A percentile compares a stretch with the other conserved stretches of the same genome.
Evolutionary conservation across 75 land plant genomes (phyloP).

Genomic region (Selaginella moellendorffii): DNA sequence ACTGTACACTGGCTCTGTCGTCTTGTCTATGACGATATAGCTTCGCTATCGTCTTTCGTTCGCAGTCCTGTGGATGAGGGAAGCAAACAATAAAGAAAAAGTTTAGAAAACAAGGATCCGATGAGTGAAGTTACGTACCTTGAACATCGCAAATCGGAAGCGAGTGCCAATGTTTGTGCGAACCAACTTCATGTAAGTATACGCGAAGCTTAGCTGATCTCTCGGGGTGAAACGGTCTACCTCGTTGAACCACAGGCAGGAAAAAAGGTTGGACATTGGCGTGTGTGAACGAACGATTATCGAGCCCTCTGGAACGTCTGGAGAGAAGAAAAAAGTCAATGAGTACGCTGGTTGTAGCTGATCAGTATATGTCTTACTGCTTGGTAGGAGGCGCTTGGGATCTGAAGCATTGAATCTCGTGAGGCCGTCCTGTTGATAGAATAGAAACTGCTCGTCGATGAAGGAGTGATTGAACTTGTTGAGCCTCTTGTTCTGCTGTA

Average conservation of each 20-base stretch:
- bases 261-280: slow-evolving; percentile 94
- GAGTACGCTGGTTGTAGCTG: neutral
- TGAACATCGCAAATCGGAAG: slow-evolving; percentile 78
- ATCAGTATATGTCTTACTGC: slow-evolving; percentile 63
- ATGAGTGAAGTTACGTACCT: slow-evolving; percentile 31
- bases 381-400: slow-evolving; percentile 68
- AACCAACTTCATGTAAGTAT: slow-evolving; percentile 74
- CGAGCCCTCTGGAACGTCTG: slow-evolving; percentile 99
- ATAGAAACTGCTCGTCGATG: slow-evolving; percentile 80
- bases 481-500: slow-evolving; percentile 75
- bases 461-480: slow-evolving; percentile 87
- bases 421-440: slow-evolving; percentile 87
- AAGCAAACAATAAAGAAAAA: neutral
- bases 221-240: slow-evolving; percentile 90
- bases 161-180: slow-evolving; percentile 55
- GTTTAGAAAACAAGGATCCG: neutral
- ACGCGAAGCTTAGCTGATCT: slow-evolving; percentile 94
- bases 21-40: slow-evolving; percentile 66
- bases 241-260: slow-evolving; percentile 99
- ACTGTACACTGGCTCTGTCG: slow-evolving; percentile 14
- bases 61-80: slow-evolving; percentile 69
- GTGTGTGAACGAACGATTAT: slow-evolving; percentile 89
- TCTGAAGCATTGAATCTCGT: slow-evolving; percentile 67
- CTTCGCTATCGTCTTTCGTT: slow-evolving; percentile 67
- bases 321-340: slow-evolving; percentile 1